These are phyloP conservation scores for Monosporozyma siamensis DNA, from an alignment of 805 yeast species.

Conservation along the genomic window DNA sequence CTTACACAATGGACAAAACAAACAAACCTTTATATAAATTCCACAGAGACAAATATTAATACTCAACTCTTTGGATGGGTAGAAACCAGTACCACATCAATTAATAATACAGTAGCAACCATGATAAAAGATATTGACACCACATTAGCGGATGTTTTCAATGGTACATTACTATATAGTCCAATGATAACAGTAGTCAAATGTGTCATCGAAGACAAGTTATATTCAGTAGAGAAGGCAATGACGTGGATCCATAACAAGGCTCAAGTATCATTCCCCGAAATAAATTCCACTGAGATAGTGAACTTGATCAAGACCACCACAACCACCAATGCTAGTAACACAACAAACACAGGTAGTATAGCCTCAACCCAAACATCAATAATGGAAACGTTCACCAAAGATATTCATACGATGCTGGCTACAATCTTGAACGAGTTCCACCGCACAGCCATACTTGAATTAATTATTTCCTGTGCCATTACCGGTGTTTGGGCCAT, in stretches of 20 bases:
- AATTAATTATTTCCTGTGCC: conserved; percentile 38
- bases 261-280: conserved; percentile 50
- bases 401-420: conserved; percentile 20
- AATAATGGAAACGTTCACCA: conserved; percentile 12
- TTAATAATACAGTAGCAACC: conserved; percentile 50
- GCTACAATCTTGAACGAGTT: conserved; percentile 23
- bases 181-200: conserved; percentile 62
- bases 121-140: conserved; percentile 53
- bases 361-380: not conserved
- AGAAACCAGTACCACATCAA: conserved; percentile 42
- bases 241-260: conserved; percentile 68
- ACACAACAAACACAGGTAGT: conserved; percentile 7
- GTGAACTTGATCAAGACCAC: not conserved
- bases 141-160: conserved; percentile 52
- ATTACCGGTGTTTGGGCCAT: conserved; percentile 42
- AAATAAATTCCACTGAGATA: conserved; percentile 32
- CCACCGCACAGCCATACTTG: conserved; percentile 33
- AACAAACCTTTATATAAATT: conserved; percentile 46
- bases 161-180: conserved; percentile 52
- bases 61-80: conserved; percentile 59
- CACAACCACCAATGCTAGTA: too few species aligned
- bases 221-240: conserved; percentile 57
- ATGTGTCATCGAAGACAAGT: conserved; percentile 71
- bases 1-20: conserved; percentile 41
- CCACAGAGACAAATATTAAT: conserved; percentile 48